Base-by-base conservation (phyloP, 306 rosid species). In the Inga leiocalycina region DNA sequence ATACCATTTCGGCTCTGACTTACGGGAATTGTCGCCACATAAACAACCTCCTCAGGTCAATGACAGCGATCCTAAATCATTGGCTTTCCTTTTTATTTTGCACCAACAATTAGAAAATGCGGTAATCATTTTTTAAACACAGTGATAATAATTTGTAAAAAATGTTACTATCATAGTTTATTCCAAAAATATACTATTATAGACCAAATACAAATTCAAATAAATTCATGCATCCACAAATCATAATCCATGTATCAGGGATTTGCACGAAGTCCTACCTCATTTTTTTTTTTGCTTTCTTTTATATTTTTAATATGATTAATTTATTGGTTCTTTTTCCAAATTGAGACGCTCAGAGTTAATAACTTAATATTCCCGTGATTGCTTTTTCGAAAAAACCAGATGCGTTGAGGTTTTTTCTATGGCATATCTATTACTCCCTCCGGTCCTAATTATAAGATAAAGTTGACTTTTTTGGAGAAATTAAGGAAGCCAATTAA, bases 21-120 rank as follows among this genome's bases (percentile, higher is more conserved):
- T 30, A 27, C 27, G 61, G 9, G 17, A 51, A 17, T 41, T 49
- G 43, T 35, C 6, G 1, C 37, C 65, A 27, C 32, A 24, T 56
- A 12, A 35, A 56, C 49, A 14, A 76, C 6, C 20, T 19, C 20
- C 30, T 54, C 39, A 39, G 12, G 79, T 57, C 69, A 76, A 76
- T 49, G 77, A 74, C 77, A 49, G 44, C 8, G 77, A 74, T 49
- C 75, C 75, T 71, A 44, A 43, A 44, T 71, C 35, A 43, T n/a
- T 30, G 75, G 56, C 32, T 43, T 13, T 24, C 17, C 35, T 5
- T 3, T 41, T 20, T 37, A 69, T 39, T 69, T 39, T 3, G 39
- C 73, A 16, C 45, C 17, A 66, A 35, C 35, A 8, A 11, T 68
- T 6, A 9, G 27, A 37, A 37, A 68, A 16, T 39, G 22, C 39